Evolutionary conservation across 148 eudicot genomes (phyloP), one percentile per base, ranked within the genome.

Genomic region (Cornus suecica): DNA sequence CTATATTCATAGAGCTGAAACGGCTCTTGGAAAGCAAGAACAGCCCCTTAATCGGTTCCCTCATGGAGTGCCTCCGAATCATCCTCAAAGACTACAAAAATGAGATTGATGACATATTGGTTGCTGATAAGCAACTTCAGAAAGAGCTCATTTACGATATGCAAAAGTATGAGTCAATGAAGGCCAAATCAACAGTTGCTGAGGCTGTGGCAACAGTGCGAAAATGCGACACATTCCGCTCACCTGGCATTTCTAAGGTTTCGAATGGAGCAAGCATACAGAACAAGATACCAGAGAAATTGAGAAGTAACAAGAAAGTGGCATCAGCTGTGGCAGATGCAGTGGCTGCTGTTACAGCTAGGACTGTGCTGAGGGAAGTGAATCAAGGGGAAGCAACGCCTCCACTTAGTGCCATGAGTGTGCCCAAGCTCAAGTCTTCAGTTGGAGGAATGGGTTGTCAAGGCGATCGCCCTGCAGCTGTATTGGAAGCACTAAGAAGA

Each of bases 41-140:
- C 84, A 95, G 99, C 76, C 97, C 99, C 52, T 89, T 95, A 27
- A 86, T 84, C 22, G 99, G 99, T 63, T 86, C 97, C 79, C 94
- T 95, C 56, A 92, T 95, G 99, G 97, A 95, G 41, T 95, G 99
- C 85, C 97, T 95, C 22, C 82, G 99, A 27, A 74, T 77, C 65
- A 86, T 95, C 67, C 99, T 95, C 83, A 95, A 95, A 77, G 99
- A 95, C 77, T 95, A 95, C 88, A 95, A 95, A 80, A 93, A 87
- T 31, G 99, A 95, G 81, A 95, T 95, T 30, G 99, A 95, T 18
- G 98, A 93, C 61, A 85, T 95, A 22, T 66, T 95, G 77, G 87
- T 95, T 60, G 97, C 99, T 1, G 99, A 95, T 83, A 87, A 85
- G 79, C 99, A 95, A 83, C 91, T 95, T 23, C 97, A 84, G 86